These are phyloP conservation scores for Fusarium decemcellulare DNA, from an alignment of 2,329 filamentous ascomycete genomes.

Conservation along the genomic window DNA sequence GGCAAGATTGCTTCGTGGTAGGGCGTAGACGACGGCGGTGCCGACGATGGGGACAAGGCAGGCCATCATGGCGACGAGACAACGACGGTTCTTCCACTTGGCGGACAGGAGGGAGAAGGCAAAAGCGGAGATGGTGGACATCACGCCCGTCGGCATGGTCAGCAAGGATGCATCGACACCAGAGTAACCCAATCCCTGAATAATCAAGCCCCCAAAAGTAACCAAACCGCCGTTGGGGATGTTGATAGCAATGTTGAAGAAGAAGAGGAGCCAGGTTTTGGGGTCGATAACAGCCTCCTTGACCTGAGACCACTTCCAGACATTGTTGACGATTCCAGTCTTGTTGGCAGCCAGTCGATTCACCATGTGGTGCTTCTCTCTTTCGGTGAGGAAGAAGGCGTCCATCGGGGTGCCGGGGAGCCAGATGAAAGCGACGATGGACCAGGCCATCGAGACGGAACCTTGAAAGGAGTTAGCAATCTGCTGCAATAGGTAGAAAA, in stretches of 20 bases:
- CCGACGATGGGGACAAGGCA: slow-evolving; percentile 25
- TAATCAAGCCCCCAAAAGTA: slow-evolving; percentile 23
- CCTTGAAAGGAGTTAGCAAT: not conserved
- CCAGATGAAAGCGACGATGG: slow-evolving; percentile 18
- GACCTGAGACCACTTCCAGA: slow-evolving; percentile 63
- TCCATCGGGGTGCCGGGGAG: slow-evolving; percentile 30
- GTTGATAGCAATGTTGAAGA: slow-evolving; percentile 63
- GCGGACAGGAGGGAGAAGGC: not conserved
- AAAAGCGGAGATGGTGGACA: slow-evolving; percentile 25
- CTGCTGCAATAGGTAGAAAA: too few species aligned
- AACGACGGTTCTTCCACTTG: slow-evolving; percentile 18
- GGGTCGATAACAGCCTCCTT: slow-evolving; percentile 64
- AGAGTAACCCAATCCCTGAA: slow-evolving; percentile 17
- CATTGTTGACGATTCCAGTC: slow-evolving; percentile 53
- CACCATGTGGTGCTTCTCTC: slow-evolving; percentile 17
- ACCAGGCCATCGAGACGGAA: slow-evolving; percentile 18
- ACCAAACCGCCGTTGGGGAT: slow-evolving; percentile 67
- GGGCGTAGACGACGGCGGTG: slow-evolving; percentile 23
- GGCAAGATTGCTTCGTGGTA: slow-evolving; percentile 21
- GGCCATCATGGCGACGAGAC: slow-evolving; percentile 20
- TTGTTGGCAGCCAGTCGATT: slow-evolving; percentile 25
- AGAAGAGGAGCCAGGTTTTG: slow-evolving; percentile 68
- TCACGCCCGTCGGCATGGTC: slow-evolving; percentile 21
- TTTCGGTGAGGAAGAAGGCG: slow-evolving; percentile 18
- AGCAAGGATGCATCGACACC: slow-evolving; percentile 4